phyloP scores from a whole-genome alignment of 148 eudicot species.

The Drosera capensis region DNA sequence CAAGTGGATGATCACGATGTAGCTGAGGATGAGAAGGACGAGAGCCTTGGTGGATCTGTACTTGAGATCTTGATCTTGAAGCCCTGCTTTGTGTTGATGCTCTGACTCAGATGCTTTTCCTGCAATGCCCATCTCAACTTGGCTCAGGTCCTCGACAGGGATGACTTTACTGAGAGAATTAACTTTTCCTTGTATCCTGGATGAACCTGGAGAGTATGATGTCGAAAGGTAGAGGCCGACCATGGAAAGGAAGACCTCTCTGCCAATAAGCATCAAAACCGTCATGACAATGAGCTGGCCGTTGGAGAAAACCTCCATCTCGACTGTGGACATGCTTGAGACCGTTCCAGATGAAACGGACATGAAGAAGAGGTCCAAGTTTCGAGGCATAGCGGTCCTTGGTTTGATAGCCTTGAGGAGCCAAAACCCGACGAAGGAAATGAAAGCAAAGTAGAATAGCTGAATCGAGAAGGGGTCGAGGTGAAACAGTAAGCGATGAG shows the following conservation, averaged over 20 bases:
- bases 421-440: constrained; percentile 20
- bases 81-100: constrained; percentile 9
- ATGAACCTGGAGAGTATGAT: constrained; percentile 6
- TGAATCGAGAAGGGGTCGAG: constrained; percentile 22
- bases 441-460: constrained; percentile 19
- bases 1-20: constrained; percentile 21
- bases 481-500: constrained; percentile 1
- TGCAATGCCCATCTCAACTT: constrained; percentile 7
- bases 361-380: constrained; percentile 39
- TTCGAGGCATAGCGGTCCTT: constrained; percentile 7
- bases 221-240: constrained; percentile 23
- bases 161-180: constrained; percentile 4
- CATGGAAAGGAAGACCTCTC: constrained; percentile 57
- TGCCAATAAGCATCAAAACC: constrained; percentile 47
- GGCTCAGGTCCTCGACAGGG: neutral
- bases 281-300: constrained; percentile 43
- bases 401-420: constrained; percentile 12
- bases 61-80: constrained; percentile 7
- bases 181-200: neutral
- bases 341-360: constrained; percentile 40
- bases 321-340: constrained; percentile 60
- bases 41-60: constrained; percentile 24
- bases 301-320: constrained; percentile 62
- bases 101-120: too few species aligned
- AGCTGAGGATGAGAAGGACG: constrained; percentile 16